phyloP scores from a whole-genome alignment of 179 eudicot genomes.

The Kewa caespitosa region DNA sequence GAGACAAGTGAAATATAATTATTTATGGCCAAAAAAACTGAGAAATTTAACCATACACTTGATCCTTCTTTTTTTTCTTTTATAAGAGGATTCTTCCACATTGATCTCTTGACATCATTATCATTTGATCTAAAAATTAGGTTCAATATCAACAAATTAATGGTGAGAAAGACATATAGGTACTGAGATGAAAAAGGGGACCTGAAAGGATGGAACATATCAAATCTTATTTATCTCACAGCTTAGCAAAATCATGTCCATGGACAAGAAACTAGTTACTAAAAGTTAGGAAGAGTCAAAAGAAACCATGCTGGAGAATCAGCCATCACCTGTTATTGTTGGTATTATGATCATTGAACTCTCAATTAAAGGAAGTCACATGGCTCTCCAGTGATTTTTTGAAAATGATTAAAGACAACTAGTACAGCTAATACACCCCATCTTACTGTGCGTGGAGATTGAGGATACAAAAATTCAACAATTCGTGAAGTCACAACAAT shows the following conservation, averaged over 20 bases:
- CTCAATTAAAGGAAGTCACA: not conserved
- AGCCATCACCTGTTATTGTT: not conserved
- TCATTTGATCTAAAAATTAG: not conserved
- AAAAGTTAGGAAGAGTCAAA: not conserved
- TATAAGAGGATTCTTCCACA: too few relatives aligned
- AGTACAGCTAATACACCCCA: not conserved
- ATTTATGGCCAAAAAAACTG: too few relatives aligned
- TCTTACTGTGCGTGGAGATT: not conserved
- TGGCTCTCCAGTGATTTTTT: not conserved
- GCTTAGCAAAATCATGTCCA: not conserved
- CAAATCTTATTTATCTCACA: too few relatives aligned
- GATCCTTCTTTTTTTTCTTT: too few relatives aligned
- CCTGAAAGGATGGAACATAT: too few relatives aligned
- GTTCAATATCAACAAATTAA: not conserved
- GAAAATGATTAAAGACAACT: not conserved
- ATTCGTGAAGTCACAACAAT: not conserved
- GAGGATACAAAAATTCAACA: slow-evolving; percentile 1
- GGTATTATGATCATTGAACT: not conserved
- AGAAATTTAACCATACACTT: too few relatives aligned
- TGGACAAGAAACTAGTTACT: not conserved
- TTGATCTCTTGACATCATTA: not conserved
- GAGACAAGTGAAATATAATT: too few relatives aligned
- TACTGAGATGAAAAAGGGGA: not conserved
- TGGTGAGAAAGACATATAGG: not conserved
- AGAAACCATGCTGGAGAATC: not conserved